Base-by-base conservation (phyloP, 495 filamentous ascomycete species). In the Poronia punctata region DNA sequence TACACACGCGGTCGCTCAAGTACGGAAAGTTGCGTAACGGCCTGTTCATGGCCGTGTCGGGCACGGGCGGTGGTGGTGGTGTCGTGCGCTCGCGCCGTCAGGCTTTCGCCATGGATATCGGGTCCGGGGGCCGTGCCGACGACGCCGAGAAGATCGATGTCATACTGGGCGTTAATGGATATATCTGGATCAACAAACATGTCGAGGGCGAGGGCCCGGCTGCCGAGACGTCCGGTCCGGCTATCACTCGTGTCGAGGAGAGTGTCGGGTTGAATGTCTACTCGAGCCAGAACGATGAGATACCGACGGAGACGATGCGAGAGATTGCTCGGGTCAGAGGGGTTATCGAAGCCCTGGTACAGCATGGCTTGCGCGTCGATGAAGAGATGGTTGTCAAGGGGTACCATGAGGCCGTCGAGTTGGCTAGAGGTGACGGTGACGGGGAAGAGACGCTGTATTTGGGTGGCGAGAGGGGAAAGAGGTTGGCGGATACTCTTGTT, bases 11-110 rank as follows among this genome's bases (percentile, higher is more conserved):
- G 20, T 83, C 76, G 30, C 60, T 97, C 52, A 88, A 87, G 59
- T 98, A 96, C 62, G 92, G 92, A 6, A 98, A 98, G 63, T 66
- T 98, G 45, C 68, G 92, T 12, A 97, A 97, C 57, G 92, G 92
- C 1, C 66, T 89, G 6, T 96, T 98, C 51, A 66, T 95, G 18
- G 75, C 77, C 16, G 86, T 97, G 2, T 69, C 70, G 5, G 88
- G 88, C 2, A 80, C 79, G 4, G 88, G 89, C 2, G 86, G 86
- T 2, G 84, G 83, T 14, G 80, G 78, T 5, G 88, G 89, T 16
- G 88, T 97, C 4, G 84, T 86, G 25, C 66, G 92, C 38, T 75
- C 76, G 8, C 72, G 86, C 36, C 66, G 88, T 35, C 92, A 97
- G 64, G 78, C 89, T n/a, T 92, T 88, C 75, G 86, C 86, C 0